Conservation (phyloP, 495 filamentous ascomycete species). For the Aspergillus panamensis region DNA sequence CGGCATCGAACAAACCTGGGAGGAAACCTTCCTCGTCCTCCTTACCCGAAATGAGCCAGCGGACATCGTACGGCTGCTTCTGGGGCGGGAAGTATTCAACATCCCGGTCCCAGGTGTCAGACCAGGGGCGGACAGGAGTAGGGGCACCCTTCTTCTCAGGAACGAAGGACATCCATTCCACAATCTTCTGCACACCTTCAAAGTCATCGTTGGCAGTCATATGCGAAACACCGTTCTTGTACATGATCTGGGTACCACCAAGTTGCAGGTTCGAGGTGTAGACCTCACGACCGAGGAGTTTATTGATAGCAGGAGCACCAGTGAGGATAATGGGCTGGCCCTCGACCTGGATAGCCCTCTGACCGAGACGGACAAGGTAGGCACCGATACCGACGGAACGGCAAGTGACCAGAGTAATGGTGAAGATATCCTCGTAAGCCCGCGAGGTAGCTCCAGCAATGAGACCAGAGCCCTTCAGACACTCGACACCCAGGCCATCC, state of each 20-base stretch:
- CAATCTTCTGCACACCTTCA: constrained; percentile 94
- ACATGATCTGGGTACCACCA: constrained; percentile 99
- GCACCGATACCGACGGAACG: constrained; percentile 97
- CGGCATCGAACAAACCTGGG: constrained; percentile 89
- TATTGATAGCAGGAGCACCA: constrained; percentile 96
- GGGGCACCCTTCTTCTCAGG: constrained; percentile 90
- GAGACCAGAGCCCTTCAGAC: constrained; percentile 91
- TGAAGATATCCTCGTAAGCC: constrained; percentile 99
- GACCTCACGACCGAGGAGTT: constrained; percentile 93
- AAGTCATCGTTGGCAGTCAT: constrained; percentile 98
- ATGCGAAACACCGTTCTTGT: constrained; percentile 98
- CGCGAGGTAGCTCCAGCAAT: constrained; percentile 97
- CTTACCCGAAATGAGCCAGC: constrained; percentile 90
- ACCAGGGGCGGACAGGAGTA: constrained; percentile 76
- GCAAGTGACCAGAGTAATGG: constrained; percentile 95
- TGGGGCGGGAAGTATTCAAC: constrained; percentile 77
- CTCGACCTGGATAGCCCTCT: constrained; percentile 97
- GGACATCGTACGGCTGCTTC: constrained; percentile 88
- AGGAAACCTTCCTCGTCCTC: constrained; percentile 84
- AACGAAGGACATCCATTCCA: constrained; percentile 95
- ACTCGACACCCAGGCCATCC: constrained; percentile 96
- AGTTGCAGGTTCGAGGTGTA: constrained; percentile 99
- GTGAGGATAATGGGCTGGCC: constrained; percentile 99
- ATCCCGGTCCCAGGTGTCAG: constrained; percentile 93
- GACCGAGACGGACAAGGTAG: constrained; percentile 94